Base-by-base conservation (phyloP, 805 yeast species). In the Saccharomyces paradoxus region DNA sequence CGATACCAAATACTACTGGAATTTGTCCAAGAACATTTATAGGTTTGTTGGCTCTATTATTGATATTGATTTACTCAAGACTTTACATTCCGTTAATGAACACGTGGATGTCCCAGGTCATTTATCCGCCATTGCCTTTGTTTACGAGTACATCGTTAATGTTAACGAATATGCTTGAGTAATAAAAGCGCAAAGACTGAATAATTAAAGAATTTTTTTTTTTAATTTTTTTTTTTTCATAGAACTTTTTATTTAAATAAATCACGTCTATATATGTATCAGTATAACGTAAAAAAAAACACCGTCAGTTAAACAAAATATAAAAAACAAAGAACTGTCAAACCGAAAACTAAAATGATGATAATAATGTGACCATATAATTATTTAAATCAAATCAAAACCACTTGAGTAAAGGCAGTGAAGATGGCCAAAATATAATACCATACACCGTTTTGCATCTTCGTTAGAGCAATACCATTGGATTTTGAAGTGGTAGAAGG, bases 51-150 rank as follows among this genome's bases (percentile, higher is more conserved):
- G 64, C 12, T 53, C 65, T 13, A 58, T 65, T 21, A 49, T 60
- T 1, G 58, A 56, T 41, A 50, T 50, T 3, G 56, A 56, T 12
- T 54, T 57, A 1, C 46, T 64, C 37, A 58, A 68, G 31, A 72
- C 77, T 48, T 71, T 76, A 47, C 92, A 86, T 69, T 81, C 86
- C 31, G 83, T 84, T 21, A 79, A 86, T 64, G 94, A 87, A 66
- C 77, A 73, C 58, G 65, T 81, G 49, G 70, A 74, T 14, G 65
- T 83, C 55, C 79, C 77, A 53, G 73, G 78, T n/a, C 92, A 86
- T 68, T 68, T 87, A 58, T 81, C 82, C 55, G 71, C 78, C 9
- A 71, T 82, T 48, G 83, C 83, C 0, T 82, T 81, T 66, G 73
- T 77, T 60, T 81, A 81, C 62, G 78, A 80, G 57, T 81, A 79